A percentile compares a stretch with the other conserved stretches of the same genome.
Conservation (phyloP, 371 early-diverging fungal genomes). For the Lichtheimia corymbifera region DNA sequence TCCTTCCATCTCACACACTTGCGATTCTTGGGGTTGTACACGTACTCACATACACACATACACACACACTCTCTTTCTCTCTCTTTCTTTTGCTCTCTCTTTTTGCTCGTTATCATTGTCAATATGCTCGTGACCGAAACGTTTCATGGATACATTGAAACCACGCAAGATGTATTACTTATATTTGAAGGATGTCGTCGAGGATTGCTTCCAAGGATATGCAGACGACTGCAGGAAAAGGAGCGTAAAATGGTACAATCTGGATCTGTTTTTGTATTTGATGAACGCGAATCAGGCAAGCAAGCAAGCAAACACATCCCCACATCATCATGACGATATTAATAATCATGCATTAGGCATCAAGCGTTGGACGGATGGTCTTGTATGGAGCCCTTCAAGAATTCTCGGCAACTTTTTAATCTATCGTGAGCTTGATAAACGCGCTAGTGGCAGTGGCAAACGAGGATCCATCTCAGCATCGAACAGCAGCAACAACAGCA, state of each 20-base stretch:
- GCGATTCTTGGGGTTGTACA: too few relatives aligned
- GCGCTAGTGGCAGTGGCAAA: slow-evolving; percentile 22
- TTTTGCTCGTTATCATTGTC: not conserved
- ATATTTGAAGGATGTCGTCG: slow-evolving; percentile 77
- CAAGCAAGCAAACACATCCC: not conserved
- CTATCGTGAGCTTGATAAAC: slow-evolving; percentile 62
- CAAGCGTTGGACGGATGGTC: slow-evolving; percentile 79
- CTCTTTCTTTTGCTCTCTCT: not conserved
- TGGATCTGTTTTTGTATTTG: slow-evolving; percentile 77
- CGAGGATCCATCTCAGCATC: slow-evolving; percentile 19
- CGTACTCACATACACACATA: too few relatives aligned
- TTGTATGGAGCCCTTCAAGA: slow-evolving; percentile 71
- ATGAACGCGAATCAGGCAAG: slow-evolving; percentile 75
- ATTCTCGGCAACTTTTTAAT: slow-evolving; percentile 65
- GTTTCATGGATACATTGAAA: slow-evolving; percentile 71
- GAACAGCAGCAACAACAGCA: not conserved
- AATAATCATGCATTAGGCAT: slow-evolving; percentile 40
- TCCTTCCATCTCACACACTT: not conserved
- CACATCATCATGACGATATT: not conserved
- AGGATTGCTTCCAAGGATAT: slow-evolving; percentile 62
- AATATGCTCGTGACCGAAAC: slow-evolving; percentile 53
- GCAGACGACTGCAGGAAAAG: slow-evolving; percentile 68
- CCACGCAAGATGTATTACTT: slow-evolving; percentile 73
- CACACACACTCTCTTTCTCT: not conserved
- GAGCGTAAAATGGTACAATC: slow-evolving; percentile 70